Percentiles rank a stretch among this genome's conserved stretches.
Conservation (phyloP, 208 protist species). For the Leishmania amazonensis region DNA sequence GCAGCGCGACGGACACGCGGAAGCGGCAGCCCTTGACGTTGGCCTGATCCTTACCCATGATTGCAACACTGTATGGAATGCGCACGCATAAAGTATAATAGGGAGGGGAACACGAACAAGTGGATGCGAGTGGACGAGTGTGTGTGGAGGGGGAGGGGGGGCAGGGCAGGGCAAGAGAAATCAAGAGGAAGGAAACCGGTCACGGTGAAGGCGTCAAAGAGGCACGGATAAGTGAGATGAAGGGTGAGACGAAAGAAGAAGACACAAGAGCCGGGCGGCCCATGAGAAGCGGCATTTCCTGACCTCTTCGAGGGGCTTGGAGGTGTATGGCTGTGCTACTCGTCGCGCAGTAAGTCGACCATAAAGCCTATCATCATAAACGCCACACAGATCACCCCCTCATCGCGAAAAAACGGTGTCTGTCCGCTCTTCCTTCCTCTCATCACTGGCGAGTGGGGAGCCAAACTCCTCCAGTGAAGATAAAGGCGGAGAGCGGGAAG, state of each 20-base stretch:
- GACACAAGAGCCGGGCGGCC: not conserved
- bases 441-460: not conserved
- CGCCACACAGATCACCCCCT: not conserved
- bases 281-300: not conserved
- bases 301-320: not conserved
- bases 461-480: not conserved
- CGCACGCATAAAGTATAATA: not conserved
- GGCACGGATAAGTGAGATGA: not conserved
- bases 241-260: not conserved
- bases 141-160: not conserved
- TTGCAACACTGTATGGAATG: conserved; percentile 19
- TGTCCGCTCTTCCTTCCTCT: not conserved
- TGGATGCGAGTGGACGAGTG: not conserved
- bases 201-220: not conserved
- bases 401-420: not conserved
- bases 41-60: conserved; percentile 89
- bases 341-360: not conserved
- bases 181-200: not conserved
- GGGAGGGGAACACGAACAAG: not conserved
- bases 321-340: not conserved
- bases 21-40: conserved; percentile 97
- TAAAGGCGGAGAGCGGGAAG: not conserved
- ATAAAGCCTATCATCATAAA: not conserved
- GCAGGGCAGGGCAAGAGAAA: not conserved
- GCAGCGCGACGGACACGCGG: conserved; percentile 98